These are phyloP conservation scores for Maudiozyma pseudohumilis DNA, from an alignment of 805 yeast genomes.

Conservation along the genomic window DNA sequence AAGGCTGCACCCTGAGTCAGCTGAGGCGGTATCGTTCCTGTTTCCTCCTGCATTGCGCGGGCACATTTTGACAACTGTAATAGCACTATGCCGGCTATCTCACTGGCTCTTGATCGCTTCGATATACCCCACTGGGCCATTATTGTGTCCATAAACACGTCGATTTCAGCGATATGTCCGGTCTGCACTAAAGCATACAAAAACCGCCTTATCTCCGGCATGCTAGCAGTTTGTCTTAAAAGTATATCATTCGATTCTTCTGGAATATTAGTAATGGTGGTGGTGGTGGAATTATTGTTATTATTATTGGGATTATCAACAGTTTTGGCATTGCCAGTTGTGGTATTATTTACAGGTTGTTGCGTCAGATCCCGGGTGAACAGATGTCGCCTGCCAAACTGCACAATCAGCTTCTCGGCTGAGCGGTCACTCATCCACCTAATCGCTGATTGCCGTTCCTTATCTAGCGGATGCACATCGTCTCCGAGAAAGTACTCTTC, in stretches of 20 bases:
- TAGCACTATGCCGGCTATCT: slow-evolving; percentile 13
- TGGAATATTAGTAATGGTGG: too few relatives aligned
- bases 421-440: too few relatives aligned
- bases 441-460: too few relatives aligned
- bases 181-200: slow-evolving; percentile 12
- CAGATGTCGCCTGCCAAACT: slow-evolving; percentile 12
- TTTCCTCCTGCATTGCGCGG: not conserved
- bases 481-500: too few relatives aligned
- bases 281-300: not conserved
- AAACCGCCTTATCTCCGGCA: slow-evolving; percentile 14
- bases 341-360: too few relatives aligned
- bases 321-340: too few relatives aligned
- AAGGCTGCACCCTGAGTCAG: slow-evolving; percentile 7
- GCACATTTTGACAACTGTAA: slow-evolving; percentile 5
- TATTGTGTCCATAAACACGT: slow-evolving; percentile 9
- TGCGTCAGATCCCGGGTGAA: too few relatives aligned
- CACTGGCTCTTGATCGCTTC: slow-evolving; percentile 10
- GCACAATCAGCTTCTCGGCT: too few relatives aligned
- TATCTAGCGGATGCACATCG: too few relatives aligned
- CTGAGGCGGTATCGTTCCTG: not conserved
- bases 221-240: not conserved
- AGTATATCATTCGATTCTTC: not conserved
- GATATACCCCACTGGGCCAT: slow-evolving; percentile 18
- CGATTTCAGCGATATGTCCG: slow-evolving; percentile 9
- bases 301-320: not conserved